Conservation (phyloP, 495 filamentous ascomycete genomes). For the Apiosordaria backusii region DNA sequence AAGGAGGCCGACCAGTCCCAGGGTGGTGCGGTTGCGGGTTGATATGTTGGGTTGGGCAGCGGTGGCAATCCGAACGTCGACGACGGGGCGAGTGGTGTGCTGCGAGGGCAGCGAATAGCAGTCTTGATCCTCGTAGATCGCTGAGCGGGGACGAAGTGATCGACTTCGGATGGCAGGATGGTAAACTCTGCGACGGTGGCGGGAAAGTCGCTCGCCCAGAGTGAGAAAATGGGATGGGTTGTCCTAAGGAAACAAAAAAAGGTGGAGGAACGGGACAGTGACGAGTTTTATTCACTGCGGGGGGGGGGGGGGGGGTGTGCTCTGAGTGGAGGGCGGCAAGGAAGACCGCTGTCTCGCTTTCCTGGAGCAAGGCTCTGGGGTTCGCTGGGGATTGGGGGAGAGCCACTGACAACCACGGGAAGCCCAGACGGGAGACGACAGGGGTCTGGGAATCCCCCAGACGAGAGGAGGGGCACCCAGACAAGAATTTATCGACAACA, state of each 20-base stretch:
- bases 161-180: background rate
- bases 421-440: conserved; percentile 13
- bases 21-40: conserved; percentile 11
- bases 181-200: conserved; percentile 17
- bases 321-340: conserved; percentile 31
- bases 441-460: conserved; percentile 7
- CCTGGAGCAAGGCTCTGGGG: conserved; percentile 8
- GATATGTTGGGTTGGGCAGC: conserved; percentile 1
- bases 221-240: conserved; percentile 29
- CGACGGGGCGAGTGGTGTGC: conserved; percentile 11
- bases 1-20: conserved; percentile 26
- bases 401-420: conserved; percentile 13
- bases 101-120: conserved; percentile 5
- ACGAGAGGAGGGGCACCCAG: conserved; percentile 4
- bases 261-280: conserved; percentile 31
- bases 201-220: conserved; percentile 11
- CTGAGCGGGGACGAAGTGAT: background rate
- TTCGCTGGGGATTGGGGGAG: conserved; percentile 15
- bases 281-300: conserved; percentile 40
- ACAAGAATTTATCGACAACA: conserved; percentile 11
- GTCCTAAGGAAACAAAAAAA: conserved; percentile 30
- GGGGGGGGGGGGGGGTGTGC: conserved; percentile 29
- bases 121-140: too few relatives aligned
- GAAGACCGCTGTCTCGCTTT: conserved; percentile 23
- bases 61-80: conserved; percentile 1